Base-by-base conservation (phyloP, 1,139 yeast species). In the Geotrichum macrosporum region DNA sequence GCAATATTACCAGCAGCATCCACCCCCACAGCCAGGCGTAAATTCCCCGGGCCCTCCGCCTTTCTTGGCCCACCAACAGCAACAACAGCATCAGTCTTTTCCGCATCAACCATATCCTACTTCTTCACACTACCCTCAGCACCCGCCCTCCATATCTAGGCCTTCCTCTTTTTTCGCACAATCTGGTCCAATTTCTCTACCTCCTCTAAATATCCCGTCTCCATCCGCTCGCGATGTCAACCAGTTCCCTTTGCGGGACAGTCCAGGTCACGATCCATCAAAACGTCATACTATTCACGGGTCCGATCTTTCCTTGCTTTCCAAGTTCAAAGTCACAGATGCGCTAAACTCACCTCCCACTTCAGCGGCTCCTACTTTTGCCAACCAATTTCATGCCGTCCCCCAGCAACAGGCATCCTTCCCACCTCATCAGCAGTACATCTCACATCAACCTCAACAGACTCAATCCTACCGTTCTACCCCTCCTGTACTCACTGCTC, bases 221-320 rank as follows among this genome's bases (percentile, higher is more conserved):
- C 41, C 32, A 15, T 27, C 41, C 21, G 41, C 18, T 12, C 41
- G 41, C 15, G 41, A 37, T 29, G 33, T 37, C 16, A 33, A 37
- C 33, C 41, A 37, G 33, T 37, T 37, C 34, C 41, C 41, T 5
- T 26, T 37, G 8, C 12, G 41, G 26, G 32, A 20, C 32, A n/a
- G n/a, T 12, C 10, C 38, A 12, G 5, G 33, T n/a, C 15, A 12
- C 24, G 20, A 16, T 20, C 4, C 29, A 10, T 21, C 35, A 10
- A 35, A 42, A 15, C 44, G 44, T n/a, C 47, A 38, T 20, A 24
- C 41, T 18, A 35, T 38, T 19, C 50, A 41, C 31, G 43, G 46
- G 31, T 35, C 51, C 27, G 41, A 32, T 46, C 31, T 38, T 10
- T 41, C 36, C 13, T 31, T 44, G n/a, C 43, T 44, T 18, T 40